Percentiles rank a stretch among this genome's conserved stretches.
phyloP scores from a whole-genome alignment of 2,329 filamentous ascomycete genomes.

The Dichotomopilus funicola region DNA sequence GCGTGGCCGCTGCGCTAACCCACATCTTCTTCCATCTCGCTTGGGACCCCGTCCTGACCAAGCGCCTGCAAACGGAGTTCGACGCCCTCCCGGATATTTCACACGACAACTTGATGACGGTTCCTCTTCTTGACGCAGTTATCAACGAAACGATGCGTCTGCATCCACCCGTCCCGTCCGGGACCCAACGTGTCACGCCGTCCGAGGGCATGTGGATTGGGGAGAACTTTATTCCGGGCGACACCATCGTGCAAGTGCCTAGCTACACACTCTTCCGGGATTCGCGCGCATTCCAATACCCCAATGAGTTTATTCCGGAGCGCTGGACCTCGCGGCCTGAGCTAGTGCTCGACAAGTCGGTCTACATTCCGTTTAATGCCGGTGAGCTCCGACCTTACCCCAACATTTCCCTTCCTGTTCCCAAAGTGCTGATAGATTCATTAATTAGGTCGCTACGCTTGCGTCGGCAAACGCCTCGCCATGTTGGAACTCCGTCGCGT shows the following conservation, averaged over 20 bases:
- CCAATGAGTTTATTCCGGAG: conserved; percentile 19
- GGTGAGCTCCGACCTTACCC: neutral
- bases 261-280: conserved; percentile 21
- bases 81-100: conserved; percentile 11
- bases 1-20: conserved; percentile 18
- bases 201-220: conserved; percentile 27
- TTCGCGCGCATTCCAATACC: conserved; percentile 10
- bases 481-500: conserved; percentile 14
- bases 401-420: no score
- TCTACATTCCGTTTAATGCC: conserved; percentile 12
- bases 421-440: neutral
- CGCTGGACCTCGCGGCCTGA: conserved; percentile 16
- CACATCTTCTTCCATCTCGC: conserved; percentile 20
- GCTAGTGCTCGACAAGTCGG: conserved; percentile 6
- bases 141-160: conserved; percentile 13
- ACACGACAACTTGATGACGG: conserved; percentile 10
- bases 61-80: conserved; percentile 15
- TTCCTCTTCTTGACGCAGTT: conserved; percentile 9
- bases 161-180: conserved; percentile 11
- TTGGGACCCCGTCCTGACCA: conserved; percentile 10
- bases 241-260: conserved; percentile 19
- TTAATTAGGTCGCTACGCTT: conserved; percentile 8
- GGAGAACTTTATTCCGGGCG: conserved; percentile 19
- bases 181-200: conserved; percentile 24
- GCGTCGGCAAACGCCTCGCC: conserved; percentile 13